Conservation (phyloP, 805 yeast genomes). For the Kodamaea kaohsiungensis region DNA sequence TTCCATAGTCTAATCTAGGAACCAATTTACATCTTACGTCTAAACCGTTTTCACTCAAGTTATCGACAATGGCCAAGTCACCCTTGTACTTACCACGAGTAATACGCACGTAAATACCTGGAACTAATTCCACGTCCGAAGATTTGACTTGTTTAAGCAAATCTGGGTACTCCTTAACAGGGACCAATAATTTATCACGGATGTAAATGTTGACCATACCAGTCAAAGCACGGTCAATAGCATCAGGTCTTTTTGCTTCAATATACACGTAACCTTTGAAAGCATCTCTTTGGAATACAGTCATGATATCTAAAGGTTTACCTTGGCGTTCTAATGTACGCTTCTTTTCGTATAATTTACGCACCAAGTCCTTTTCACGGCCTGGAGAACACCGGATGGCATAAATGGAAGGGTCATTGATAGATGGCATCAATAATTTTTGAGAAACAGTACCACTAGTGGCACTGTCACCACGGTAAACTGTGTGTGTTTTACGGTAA, state of each 20-base stretch:
- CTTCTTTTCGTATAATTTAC: slow-evolving; percentile 81
- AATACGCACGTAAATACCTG: slow-evolving; percentile 90
- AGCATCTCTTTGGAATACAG: slow-evolving; percentile 92
- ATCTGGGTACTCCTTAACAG: slow-evolving; percentile 94
- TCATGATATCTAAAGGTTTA: slow-evolving; percentile 78
- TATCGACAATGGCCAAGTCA: slow-evolving; percentile 91
- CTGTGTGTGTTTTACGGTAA: slow-evolving; percentile 83
- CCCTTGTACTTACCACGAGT: slow-evolving; percentile 90
- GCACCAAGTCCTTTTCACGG: slow-evolving; percentile 86
- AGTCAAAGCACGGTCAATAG: slow-evolving; percentile 81
- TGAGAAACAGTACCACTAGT: slow-evolving; percentile 73
- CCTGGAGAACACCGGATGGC: slow-evolving; percentile 94
- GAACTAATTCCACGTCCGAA: slow-evolving; percentile 82
- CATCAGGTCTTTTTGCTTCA: slow-evolving; percentile 92
- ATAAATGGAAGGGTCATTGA: slow-evolving; percentile 95
- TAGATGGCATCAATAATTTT: slow-evolving; percentile 89
- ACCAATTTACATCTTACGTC: slow-evolving; percentile 93
- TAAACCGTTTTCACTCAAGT: slow-evolving; percentile 89
- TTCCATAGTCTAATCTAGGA: slow-evolving; percentile 92
- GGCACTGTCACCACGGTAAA: slow-evolving; percentile 82
- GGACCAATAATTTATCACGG: slow-evolving; percentile 78
- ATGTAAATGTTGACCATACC: slow-evolving; percentile 87
- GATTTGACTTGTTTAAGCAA: slow-evolving; percentile 86
- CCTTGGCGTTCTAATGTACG: slow-evolving; percentile 71
- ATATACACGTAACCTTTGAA: slow-evolving; percentile 90